Evolutionary conservation across 2,329 filamentous ascomycete species (phyloP).

Genomic region (Xylaria sp.): DNA sequence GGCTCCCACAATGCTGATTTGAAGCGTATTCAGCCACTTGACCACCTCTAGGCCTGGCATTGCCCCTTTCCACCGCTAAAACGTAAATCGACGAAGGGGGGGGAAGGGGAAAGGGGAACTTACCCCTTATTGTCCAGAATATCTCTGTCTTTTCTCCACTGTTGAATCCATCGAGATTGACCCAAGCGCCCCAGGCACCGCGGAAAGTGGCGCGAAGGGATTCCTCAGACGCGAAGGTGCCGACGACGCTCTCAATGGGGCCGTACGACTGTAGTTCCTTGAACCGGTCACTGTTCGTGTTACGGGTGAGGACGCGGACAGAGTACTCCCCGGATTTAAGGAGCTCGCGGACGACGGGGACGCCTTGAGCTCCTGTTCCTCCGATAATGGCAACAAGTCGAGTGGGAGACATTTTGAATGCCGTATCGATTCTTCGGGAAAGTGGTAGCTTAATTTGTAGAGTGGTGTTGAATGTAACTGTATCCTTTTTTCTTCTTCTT

Average conservation of each 20-base stretch:
- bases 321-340: constrained; percentile 55
- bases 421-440: not conserved
- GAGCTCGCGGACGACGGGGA: constrained; percentile 57
- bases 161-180: constrained; percentile 66
- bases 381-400: constrained; percentile 54
- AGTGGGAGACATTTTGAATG: constrained; percentile 43
- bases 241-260: constrained; percentile 59
- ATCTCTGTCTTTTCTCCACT: constrained; percentile 62
- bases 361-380: constrained; percentile 63
- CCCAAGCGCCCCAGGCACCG: constrained; percentile 60
- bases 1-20: not conserved
- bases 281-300: constrained; percentile 54
- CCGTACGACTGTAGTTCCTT: constrained; percentile 55
- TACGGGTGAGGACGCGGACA: constrained; percentile 60
- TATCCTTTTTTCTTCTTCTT: not conserved
- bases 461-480: not conserved
- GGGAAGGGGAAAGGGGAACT: not conserved
- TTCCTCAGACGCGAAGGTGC: constrained; percentile 58
- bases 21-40: not conserved
- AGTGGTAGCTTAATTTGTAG: not conserved
- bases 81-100: not conserved
- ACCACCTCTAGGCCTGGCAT: not conserved
- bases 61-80: not conserved
- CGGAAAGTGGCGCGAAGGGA: constrained; percentile 56
- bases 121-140: constrained; percentile 57